Conservation (phyloP, 306 rosid genomes). For the Cucurbita argyrosperma region DNA sequence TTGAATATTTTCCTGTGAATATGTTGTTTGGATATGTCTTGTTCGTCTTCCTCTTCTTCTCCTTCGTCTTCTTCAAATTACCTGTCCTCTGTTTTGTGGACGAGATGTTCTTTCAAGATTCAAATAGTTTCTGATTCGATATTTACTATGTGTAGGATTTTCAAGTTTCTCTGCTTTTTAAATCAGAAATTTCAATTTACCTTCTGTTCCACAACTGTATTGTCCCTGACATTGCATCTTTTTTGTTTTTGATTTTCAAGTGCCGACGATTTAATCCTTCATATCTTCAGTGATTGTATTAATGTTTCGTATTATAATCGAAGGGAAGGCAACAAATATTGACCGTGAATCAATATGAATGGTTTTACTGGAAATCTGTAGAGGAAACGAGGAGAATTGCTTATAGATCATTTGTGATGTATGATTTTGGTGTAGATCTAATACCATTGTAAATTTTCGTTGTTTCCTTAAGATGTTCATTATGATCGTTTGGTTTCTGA, state of each 20-base stretch:
- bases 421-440: not conserved
- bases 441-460: not conserved
- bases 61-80: not conserved
- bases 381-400: not conserved
- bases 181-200: not conserved
- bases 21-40: not conserved
- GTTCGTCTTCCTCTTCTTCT: not conserved
- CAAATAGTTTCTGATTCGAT: not conserved
- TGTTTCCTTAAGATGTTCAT: not conserved
- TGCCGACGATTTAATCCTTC: not conserved
- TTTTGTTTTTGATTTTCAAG: not conserved
- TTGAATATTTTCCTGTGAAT: not conserved
- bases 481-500: not conserved
- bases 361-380: not conserved
- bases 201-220: not conserved
- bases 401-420: not conserved
- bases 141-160: not conserved
- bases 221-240: not conserved
- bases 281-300: not conserved
- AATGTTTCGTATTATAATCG: not conserved
- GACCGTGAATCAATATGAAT: not conserved
- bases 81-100: not conserved
- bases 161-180: not conserved
- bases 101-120: not conserved
- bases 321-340: not conserved